Percentiles rank a stretch among this genome's conserved stretches.
Evolutionary conservation across 108 stramenopile species (phyloP).

Genomic region (Cyclotella distinguenda): DNA sequence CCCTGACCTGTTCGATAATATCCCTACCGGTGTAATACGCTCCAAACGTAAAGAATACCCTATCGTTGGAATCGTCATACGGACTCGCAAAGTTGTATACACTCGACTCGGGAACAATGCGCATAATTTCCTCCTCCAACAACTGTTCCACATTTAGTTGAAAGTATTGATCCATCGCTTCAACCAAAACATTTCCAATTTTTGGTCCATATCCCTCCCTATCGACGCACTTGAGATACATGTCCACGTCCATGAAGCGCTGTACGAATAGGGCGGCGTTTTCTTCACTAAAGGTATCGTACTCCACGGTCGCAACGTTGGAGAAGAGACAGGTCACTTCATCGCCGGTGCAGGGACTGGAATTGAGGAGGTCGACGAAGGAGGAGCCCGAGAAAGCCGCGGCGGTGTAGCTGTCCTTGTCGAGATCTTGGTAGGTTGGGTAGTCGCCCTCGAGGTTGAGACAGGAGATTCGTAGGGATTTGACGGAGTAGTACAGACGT

Average conservation of each 20-base stretch:
- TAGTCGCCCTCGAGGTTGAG: constrained; percentile 5
- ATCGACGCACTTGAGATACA: constrained; percentile 22
- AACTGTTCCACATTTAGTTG: constrained; percentile 14
- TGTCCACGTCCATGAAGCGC: constrained; percentile 12
- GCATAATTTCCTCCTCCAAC: constrained; percentile 3
- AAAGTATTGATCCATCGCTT: constrained; percentile 25
- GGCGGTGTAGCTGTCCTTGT: constrained; percentile 18
- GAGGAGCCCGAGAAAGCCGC: not conserved
- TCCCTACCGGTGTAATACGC: constrained; percentile 14
- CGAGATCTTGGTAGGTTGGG: constrained; percentile 19
- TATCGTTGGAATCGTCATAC: constrained; percentile 4
- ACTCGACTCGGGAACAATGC: not conserved
- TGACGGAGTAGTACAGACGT: constrained; percentile 25
- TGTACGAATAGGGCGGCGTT: constrained; percentile 18
- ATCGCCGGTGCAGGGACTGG: not conserved
- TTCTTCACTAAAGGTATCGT: constrained; percentile 16
- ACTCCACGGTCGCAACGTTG: not conserved
- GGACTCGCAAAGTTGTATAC: constrained; percentile 24
- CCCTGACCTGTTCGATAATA: constrained; percentile 6
- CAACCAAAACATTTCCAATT: constrained; percentile 19
- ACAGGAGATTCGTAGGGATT: constrained; percentile 19
- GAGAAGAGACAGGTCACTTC: not conserved
- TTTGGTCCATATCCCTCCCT: constrained; percentile 16
- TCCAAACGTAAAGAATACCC: constrained; percentile 14
- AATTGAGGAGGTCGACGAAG: constrained; percentile 5